A percentile compares a stretch with the other conserved stretches of the same genome.
These are phyloP conservation scores for Syzygium aqueum DNA, from an alignment of 345 rosid genomes.

Conservation along the genomic window DNA sequence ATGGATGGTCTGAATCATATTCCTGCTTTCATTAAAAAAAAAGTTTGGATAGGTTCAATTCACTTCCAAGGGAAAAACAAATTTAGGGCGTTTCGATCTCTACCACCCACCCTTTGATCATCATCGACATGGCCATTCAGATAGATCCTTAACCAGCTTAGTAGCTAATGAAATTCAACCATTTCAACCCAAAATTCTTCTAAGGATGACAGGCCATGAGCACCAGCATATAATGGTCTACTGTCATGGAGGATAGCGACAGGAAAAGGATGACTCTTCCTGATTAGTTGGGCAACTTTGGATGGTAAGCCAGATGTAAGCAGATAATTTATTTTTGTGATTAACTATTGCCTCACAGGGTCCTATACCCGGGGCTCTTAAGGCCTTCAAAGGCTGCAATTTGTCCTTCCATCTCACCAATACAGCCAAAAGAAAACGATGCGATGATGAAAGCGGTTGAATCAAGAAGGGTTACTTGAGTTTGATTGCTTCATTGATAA, in stretches of 20 bases:
- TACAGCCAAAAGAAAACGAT: neutral
- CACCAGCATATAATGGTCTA: neutral
- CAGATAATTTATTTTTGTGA: neutral
- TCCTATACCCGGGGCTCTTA: neutral
- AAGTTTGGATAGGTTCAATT: neutral
- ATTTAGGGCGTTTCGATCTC: neutral
- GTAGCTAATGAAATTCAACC: neutral
- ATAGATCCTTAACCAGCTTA: neutral
- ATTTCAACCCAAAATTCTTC: neutral
- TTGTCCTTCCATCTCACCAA: neutral
- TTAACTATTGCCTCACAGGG: neutral
- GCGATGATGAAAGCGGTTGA: neutral
- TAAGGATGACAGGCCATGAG: neutral
- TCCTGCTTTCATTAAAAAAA: neutral
- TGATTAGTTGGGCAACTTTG: neutral
- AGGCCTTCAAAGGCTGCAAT: neutral
- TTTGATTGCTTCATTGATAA: neutral
- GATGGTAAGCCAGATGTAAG: neutral
- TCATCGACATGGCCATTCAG: neutral
- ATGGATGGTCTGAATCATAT: neutral
- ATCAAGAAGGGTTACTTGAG: neutral
- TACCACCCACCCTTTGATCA: neutral
- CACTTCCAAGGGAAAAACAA: neutral
- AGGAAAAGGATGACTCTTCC: neutral
- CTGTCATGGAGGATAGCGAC: neutral